Evolutionary conservation across 345 rosid genomes (phyloP), one percentile per base, ranked within the genome.

Genomic region (Crucihimalaya himalaica): DNA sequence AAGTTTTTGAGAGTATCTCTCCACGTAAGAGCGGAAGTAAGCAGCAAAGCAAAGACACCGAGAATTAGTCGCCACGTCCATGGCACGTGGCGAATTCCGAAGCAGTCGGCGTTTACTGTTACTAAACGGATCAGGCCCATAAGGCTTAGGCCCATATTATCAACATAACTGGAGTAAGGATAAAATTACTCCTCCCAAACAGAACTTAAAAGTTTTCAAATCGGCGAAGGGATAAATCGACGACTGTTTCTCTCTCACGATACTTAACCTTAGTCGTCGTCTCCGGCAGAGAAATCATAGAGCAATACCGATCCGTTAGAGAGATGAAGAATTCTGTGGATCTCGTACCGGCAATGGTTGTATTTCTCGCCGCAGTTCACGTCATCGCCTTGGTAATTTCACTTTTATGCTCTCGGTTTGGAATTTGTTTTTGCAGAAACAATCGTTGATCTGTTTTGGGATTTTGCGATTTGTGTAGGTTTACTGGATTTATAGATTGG

Each of bases 401-500:
- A n/a, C n/a, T n/a, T 0, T 56, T 18, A 0, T 42, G 4, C 20
- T 63, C 48, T 55, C 6, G 46, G 35, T 23, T 75, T 46, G 13
- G 35, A 32, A 32, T 42, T 23, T 29, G 57, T 50, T 11, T 11
- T 27, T 6, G 19, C 20, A 27, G 28, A 8, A 10, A 5, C 46
- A 16, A 51, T 53, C 66, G 4, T 16, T 68, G 16, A 59, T 67
- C 65, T 48, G 4, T 8, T 25, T 68, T 78, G 46, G 35, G 55
- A 39, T 72, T 53, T 16, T 23, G 27, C 2, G 48, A 16, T 59
- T 2, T 52, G 4, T 60, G 16, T 29, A 88, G 97, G 90, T 83
- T 16, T 90, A 86, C 74, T 90, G 97, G 97, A 90, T 90, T 71
- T 90, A 86, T 72, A 81, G 88, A 81, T 76, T 90, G 84, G 90